A percentile compares a stretch with the other conserved stretches of the same genome.
These are phyloP conservation scores for Lentinula raphanica DNA, from an alignment of 768 basidiomycete genomes.

Conservation along the genomic window DNA sequence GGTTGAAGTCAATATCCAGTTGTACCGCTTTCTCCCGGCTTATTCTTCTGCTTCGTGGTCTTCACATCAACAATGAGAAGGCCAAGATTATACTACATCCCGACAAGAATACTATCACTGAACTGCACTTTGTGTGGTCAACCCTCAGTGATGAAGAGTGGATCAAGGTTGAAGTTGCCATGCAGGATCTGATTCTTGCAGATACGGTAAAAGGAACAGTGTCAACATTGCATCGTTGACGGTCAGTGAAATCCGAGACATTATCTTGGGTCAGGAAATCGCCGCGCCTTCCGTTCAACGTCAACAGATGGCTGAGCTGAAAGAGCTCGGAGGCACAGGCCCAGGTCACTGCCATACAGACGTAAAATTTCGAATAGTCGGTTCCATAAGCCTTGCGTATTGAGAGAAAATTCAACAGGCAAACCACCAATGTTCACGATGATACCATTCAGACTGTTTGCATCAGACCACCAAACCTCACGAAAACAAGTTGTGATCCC, in stretches of 20 bases:
- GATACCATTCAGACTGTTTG: conserved; percentile 93
- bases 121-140: conserved; percentile 98
- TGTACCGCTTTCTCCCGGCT: conserved; percentile 99
- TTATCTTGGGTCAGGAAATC: conserved; percentile 98
- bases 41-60: conserved; percentile 91
- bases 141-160: conserved; percentile 90
- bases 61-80: conserved; percentile 99
- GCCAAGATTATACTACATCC: conserved; percentile 98
- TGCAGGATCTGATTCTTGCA: conserved; percentile 95
- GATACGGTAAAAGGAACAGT: conserved; percentile 99
- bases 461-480: too few relatives aligned
- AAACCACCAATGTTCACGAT: conserved; percentile 96
- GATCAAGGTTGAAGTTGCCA: conserved; percentile 98
- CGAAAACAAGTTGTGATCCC: too few relatives aligned
- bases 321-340: conserved; percentile 92
- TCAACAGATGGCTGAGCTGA: conserved; percentile 98
- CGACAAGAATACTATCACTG: conserved; percentile 94
- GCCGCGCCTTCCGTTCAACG: conserved; percentile 92
- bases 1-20: conserved; percentile 98
- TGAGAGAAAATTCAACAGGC: conserved; percentile 32
- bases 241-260: conserved; percentile 93
- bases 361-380: conserved; percentile 37
- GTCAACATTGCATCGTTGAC: conserved; percentile 98
- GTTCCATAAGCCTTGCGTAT: neutral
- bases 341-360: conserved; percentile 95